Conservation (phyloP, 805 yeast genomes). For the Phaffomyces opuntiae region DNA sequence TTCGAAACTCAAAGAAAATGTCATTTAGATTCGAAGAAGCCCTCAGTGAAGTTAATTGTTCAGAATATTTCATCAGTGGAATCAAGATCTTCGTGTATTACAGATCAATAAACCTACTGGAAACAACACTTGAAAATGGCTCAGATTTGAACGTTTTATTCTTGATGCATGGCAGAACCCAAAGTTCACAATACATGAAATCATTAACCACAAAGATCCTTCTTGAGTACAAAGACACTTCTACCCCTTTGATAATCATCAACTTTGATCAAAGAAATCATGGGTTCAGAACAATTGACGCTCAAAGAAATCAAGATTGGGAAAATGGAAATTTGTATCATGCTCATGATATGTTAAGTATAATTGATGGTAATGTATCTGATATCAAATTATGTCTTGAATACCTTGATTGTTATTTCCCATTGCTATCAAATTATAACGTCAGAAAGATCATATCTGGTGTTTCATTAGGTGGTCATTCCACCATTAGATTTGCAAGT, state of each 20-base stretch:
- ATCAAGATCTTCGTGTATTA: neutral
- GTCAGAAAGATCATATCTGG: slow-evolving; percentile 11
- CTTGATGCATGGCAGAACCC: slow-evolving; percentile 3
- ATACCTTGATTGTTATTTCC: slow-evolving; percentile 12
- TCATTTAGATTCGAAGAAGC: neutral
- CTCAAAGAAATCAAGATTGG: slow-evolving; percentile 9
- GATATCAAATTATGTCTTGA: slow-evolving; percentile 16
- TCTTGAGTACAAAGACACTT: neutral
- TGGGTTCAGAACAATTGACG: slow-evolving; percentile 11
- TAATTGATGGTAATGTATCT: slow-evolving; percentile 13
- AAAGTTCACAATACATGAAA: neutral
- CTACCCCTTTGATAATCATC: slow-evolving; percentile 8
- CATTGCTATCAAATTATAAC: slow-evolving; percentile 1
- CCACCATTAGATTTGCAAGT: slow-evolving; percentile 11
- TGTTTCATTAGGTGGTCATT: slow-evolving; percentile 22
- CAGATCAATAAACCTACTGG: neutral
- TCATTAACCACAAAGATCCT: neutral
- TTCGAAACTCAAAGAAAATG: neutral
- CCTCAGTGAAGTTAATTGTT: neutral
- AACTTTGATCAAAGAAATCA: slow-evolving; percentile 21
- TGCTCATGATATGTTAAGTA: slow-evolving; percentile 14
- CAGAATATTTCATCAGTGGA: neutral
- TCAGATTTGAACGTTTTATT: neutral
- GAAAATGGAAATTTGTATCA: slow-evolving; percentile 13
- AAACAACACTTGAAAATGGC: neutral